A percentile compares a stretch with the other conserved stretches of the same genome.
Conservation (phyloP, 1,284 basidiomycete species). For the Gomphus bonarii region DNA sequence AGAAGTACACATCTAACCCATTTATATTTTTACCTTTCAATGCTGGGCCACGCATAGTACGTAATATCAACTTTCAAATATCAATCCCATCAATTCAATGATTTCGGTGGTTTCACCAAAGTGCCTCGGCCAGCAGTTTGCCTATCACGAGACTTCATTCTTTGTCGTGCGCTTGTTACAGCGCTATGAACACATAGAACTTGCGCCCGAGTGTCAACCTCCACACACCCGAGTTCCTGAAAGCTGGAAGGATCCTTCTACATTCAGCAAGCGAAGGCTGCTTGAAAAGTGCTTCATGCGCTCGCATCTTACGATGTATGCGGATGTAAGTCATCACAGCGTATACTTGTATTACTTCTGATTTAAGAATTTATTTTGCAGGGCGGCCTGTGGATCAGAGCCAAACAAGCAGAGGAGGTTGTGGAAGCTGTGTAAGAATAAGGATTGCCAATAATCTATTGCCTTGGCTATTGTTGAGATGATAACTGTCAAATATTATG, state of each 20-base stretch:
- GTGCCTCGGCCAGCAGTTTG: slow-evolving; percentile 12
- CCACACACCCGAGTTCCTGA: not conserved
- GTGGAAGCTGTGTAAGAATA: not conserved
- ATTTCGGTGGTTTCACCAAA: not conserved
- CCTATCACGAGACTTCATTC: slow-evolving; percentile 8
- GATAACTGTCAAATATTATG: too few relatives aligned
- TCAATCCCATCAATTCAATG: not conserved
- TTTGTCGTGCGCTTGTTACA: slow-evolving; percentile 9
- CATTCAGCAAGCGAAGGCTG: slow-evolving; percentile 23
- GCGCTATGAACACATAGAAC: slow-evolving; percentile 4
- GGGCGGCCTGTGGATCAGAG: slow-evolving; percentile 22
- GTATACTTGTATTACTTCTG: not conserved
- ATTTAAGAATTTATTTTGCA: slow-evolving; percentile 6
- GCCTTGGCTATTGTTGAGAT: not conserved
- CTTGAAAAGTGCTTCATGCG: slow-evolving; percentile 28
- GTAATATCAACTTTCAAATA: not conserved
- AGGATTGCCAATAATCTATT: not conserved
- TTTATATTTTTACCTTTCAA: slow-evolving; percentile 31
- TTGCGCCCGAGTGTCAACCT: slow-evolving; percentile 6
- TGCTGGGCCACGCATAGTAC: slow-evolving; percentile 19
- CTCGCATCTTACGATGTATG: slow-evolving; percentile 33
- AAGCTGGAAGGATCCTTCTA: not conserved
- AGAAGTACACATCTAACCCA: slow-evolving; percentile 24
- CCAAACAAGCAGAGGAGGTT: not conserved
- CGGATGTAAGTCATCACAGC: slow-evolving; percentile 23